Evolutionary conservation across 805 yeast genomes (phyloP).

Genomic region (Clavispora santaluciae): DNA sequence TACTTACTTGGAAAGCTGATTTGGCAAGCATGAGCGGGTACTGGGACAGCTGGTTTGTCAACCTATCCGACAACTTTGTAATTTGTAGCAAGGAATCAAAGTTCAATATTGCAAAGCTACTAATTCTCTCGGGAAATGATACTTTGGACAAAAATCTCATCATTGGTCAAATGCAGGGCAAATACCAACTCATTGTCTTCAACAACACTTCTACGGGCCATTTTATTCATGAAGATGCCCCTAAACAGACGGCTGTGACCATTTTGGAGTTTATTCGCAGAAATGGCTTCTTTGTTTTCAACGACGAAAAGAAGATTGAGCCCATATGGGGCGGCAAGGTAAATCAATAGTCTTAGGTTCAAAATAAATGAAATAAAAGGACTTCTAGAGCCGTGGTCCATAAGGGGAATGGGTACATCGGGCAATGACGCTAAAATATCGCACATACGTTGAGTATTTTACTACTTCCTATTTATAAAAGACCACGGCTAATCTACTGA

Average conservation of each 20-base stretch:
- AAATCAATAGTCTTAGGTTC: constrained; percentile 10
- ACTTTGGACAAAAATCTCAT: constrained; percentile 78
- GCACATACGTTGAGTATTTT: too few species aligned
- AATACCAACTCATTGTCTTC: constrained; percentile 82
- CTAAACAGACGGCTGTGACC: constrained; percentile 59
- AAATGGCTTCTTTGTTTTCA: constrained; percentile 30
- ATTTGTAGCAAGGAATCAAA: constrained; percentile 25
- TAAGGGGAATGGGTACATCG: too few species aligned
- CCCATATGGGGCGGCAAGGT: constrained; percentile 39
- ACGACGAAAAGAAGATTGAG: constrained; percentile 25
- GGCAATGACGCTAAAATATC: too few species aligned
- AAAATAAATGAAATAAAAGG: too few species aligned
- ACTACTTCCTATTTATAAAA: not conserved
- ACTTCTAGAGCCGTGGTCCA: too few species aligned
- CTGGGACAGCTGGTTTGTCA: constrained; percentile 84
- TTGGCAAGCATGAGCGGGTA: constrained; percentile 54
- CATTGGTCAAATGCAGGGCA: constrained; percentile 98
- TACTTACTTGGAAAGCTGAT: constrained; percentile 59
- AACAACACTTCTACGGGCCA: constrained; percentile 66
- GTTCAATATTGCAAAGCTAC: constrained; percentile 48
- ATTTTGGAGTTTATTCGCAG: constrained; percentile 46
- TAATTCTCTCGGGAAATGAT: constrained; percentile 86
- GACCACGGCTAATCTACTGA: constrained; percentile 40
- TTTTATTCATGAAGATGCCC: constrained; percentile 90
- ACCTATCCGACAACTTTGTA: constrained; percentile 52